Percentiles rank a stretch among this genome's conserved stretches.
Conservation (phyloP, 2,329 filamentous ascomycete species). For the Dactylonectria estremocensis region DNA sequence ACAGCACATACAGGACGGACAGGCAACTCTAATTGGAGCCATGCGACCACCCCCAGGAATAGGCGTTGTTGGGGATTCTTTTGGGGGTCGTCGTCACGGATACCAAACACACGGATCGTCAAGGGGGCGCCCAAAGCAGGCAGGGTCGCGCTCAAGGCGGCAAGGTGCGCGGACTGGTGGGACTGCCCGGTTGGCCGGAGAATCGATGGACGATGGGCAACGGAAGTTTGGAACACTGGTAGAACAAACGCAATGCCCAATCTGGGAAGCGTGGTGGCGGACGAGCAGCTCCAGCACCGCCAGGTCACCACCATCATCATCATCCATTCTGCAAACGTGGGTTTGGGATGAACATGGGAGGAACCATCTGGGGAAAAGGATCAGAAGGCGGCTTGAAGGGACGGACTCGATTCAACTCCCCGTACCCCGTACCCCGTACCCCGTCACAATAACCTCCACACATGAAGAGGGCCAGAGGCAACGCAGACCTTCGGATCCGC, state of each 20-base stretch:
- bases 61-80: conserved; percentile 7
- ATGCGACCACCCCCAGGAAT: conserved; percentile 20
- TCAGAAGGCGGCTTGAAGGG: not conserved
- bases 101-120: not conserved
- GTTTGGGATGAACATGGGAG: conserved; percentile 19
- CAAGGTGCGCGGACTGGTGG: not conserved
- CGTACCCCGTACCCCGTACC: no score
- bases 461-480: not conserved
- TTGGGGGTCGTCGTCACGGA: conserved; percentile 23
- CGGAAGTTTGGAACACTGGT: not conserved
- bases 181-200: conserved; percentile 20
- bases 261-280: no score
- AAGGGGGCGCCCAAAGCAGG: conserved; percentile 14
- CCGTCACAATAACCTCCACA: no score
- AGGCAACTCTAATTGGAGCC: conserved; percentile 29
- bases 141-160: not conserved
- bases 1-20: not conserved
- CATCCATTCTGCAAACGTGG: conserved; percentile 19
- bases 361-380: conserved; percentile 16
- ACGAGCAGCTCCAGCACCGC: not conserved
- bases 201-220: not conserved
- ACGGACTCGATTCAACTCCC: no score
- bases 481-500: conserved; percentile 44
- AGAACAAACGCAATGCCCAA: no score
- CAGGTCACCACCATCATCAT: not conserved